These are phyloP conservation scores for Earliella scabrosa DNA, from an alignment of 1,284 basidiomycete genomes.

Conservation along the genomic window DNA sequence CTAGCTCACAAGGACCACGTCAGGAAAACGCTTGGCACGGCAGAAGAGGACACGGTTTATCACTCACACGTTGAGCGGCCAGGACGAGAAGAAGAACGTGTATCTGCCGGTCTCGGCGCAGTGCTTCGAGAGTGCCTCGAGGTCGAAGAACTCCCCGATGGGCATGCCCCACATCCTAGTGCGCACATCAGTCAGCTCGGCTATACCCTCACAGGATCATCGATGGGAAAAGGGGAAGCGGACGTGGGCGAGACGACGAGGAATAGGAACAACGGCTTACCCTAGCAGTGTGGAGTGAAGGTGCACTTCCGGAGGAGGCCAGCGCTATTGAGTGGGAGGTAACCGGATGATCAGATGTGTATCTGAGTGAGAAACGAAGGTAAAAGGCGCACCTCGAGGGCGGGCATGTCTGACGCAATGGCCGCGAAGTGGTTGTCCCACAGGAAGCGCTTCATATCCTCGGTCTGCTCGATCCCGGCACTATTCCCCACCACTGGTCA, in stretches of 20 bases:
- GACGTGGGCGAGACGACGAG: not conserved
- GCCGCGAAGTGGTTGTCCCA: constrained; percentile 83
- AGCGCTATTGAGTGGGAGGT: constrained; percentile 52
- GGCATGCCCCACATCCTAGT: constrained; percentile 77
- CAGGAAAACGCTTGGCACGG: too few relatives aligned
- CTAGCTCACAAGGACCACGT: too few relatives aligned
- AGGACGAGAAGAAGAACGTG: constrained; percentile 76
- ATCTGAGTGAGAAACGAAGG: too few relatives aligned
- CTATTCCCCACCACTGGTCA: constrained; percentile 37
- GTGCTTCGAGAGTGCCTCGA: constrained; percentile 60
- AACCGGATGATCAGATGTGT: not conserved
- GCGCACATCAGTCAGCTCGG: too few relatives aligned
- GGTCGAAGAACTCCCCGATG: constrained; percentile 74
- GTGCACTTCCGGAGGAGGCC: constrained; percentile 54
- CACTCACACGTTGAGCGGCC: constrained; percentile 73
- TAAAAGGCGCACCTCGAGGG: constrained; percentile 60
- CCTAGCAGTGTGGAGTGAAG: constrained; percentile 71
- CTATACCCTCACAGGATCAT: too few relatives aligned
- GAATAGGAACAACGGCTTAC: constrained; percentile 50
- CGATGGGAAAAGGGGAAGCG: not conserved
- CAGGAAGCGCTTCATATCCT: constrained; percentile 74
- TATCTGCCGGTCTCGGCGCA: constrained; percentile 63
- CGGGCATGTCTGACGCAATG: constrained; percentile 72
- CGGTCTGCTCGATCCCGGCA: constrained; percentile 70
- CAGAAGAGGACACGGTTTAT: too few relatives aligned